Conservation (phyloP, 441 rosid genomes). For the Corymbia citriodora region DNA sequence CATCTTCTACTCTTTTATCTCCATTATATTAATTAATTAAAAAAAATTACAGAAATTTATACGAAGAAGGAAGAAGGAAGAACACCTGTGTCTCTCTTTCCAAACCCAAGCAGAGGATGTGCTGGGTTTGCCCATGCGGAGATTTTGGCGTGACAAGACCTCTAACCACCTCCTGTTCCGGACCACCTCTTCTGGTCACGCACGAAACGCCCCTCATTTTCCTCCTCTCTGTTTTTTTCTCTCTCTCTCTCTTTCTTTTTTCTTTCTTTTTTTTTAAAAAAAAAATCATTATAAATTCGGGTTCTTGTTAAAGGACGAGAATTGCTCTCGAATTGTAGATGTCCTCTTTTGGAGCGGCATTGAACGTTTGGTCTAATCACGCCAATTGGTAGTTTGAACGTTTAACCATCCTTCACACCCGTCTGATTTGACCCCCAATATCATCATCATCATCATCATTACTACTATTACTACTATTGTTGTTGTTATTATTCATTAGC, state of each 20-base stretch:
- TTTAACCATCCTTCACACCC: background rate
- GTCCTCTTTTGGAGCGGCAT: background rate
- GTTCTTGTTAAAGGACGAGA: background rate
- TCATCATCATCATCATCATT: background rate
- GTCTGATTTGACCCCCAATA: background rate
- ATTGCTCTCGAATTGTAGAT: background rate
- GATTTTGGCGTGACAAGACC: slow-evolving; percentile 15
- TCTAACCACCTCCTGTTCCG: slow-evolving; percentile 6
- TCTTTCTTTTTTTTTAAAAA: background rate
- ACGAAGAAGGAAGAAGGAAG: background rate
- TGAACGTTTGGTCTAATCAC: background rate
- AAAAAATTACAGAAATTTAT: background rate
- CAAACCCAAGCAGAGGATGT: background rate
- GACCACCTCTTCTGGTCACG: slow-evolving; percentile 3
- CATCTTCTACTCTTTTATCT: accelerated
- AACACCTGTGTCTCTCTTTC: background rate
- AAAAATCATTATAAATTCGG: background rate
- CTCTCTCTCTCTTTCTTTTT: background rate
- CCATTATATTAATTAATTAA: too few relatives aligned
- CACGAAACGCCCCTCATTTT: slow-evolving; percentile 13
- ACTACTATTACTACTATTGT: background rate
- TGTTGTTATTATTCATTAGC: background rate
- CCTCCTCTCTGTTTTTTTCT: background rate
- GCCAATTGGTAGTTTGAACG: background rate
- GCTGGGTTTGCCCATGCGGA: background rate